These are phyloP conservation scores for Neoarthrinium moseri DNA, from an alignment of 2,329 filamentous ascomycete species.

Conservation along the genomic window DNA sequence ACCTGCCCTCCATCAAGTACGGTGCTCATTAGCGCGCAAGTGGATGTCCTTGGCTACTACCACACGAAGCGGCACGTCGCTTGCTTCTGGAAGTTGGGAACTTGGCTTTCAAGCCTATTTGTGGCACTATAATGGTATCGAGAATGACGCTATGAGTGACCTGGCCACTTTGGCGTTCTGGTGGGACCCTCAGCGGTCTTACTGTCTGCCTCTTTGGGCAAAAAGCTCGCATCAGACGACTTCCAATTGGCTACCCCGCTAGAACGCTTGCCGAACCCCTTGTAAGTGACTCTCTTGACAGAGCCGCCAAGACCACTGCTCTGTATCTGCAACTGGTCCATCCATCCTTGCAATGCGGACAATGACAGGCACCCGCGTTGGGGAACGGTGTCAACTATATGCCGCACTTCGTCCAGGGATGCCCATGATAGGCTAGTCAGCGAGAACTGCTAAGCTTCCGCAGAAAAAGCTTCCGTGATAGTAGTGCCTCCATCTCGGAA, in stretches of 20 bases:
- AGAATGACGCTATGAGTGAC: background rate
- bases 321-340: background rate
- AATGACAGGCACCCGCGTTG: no score
- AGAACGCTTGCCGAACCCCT: background rate
- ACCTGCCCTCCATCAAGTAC: conserved; percentile 2
- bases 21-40: background rate
- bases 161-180: background rate
- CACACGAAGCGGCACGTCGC: background rate
- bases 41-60: conserved; percentile 4
- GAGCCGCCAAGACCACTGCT: background rate
- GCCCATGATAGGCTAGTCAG: background rate
- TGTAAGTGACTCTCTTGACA: background rate
- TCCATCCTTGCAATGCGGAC: background rate
- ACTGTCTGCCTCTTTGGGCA: background rate
- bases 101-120: background rate
- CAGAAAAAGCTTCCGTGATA: background rate
- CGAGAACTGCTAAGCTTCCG: background rate
- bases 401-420: background rate
- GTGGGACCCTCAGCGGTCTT: background rate
- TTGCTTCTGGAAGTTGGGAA: background rate
- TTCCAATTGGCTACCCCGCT: no score
- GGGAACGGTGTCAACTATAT: no score
- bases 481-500: background rate
- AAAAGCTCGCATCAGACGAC: background rate
- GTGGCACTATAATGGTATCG: background rate